Evolutionary conservation across 2,329 filamentous ascomycete genomes (phyloP), one percentile per base, ranked within the genome.

Genomic region (Cucurbitaria berberidis): DNA sequence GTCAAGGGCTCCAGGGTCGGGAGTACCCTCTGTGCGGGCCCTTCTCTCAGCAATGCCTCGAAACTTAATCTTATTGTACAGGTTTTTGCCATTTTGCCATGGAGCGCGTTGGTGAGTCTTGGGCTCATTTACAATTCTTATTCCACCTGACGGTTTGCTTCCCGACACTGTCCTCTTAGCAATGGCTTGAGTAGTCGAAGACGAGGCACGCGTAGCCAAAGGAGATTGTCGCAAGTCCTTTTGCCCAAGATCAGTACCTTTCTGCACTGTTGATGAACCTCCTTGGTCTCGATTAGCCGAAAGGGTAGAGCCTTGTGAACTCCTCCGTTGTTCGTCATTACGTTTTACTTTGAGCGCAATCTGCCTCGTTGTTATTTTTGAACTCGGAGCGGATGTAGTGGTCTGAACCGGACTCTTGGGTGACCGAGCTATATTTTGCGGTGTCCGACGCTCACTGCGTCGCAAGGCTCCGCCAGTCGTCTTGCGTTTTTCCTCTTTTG

Each of bases 41-140:
- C 62, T 64, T 18, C 63, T 57, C 7, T 66, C 59, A 15, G 68
- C 70, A 24, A 50, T 53, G 5, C 36, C 15, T 18, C 60, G 46
- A 46, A 44, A 64, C 3, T 59, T 43, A 15, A 69, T 11, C 9
- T 53, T 73, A 0, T 9, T 48, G 38, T 59, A 74, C 0, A 48
- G 55, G 7, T 54, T 59, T 3, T 60, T 52, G 2, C 53, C 52
- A 3, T 60, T 59, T 16, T 55, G 48, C 60, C 56, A 63, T 36
- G 29, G 41, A 29, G 49, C 61, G 35, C 46, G 62, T 2, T 29
- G 35, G 3, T 48, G 45, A 2, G 40, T 29, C 15, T 56, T 62
- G 1, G 62, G 60, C 32, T 69, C 9, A 32, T 74, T 69, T 24
- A 70, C 51, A 5, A 74, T 54, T 11, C 48, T 68, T 38, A 73